Conservation (phyloP, 2,329 filamentous ascomycete genomes). For the Aspergillus sp. region DNA sequence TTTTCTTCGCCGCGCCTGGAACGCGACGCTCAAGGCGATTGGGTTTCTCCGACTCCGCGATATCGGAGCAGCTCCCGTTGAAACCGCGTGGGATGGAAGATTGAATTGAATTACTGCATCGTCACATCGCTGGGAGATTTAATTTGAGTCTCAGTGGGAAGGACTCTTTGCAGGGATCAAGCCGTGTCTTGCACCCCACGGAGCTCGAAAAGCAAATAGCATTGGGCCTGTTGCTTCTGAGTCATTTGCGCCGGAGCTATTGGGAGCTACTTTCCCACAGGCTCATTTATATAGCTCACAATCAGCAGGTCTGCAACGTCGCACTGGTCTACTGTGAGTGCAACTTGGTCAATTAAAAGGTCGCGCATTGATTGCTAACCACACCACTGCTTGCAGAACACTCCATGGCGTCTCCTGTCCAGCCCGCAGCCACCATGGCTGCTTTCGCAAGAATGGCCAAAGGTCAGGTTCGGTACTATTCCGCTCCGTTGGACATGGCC, state of each 20-base stretch:
- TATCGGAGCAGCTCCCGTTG: constrained; percentile 15
- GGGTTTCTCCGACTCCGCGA: constrained; percentile 29
- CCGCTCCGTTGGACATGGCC: constrained; percentile 41
- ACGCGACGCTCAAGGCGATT: constrained; percentile 10
- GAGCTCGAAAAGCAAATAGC: too few species aligned
- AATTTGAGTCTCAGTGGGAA: background rate
- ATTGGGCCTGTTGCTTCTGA: too few species aligned
- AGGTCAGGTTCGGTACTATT: constrained; percentile 40
- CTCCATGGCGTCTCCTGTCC: constrained; percentile 21
- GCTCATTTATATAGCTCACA: too few species aligned
- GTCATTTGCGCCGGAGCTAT: too few species aligned
- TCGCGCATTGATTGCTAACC: background rate
- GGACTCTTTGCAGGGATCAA: background rate
- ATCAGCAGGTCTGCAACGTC: too few species aligned
- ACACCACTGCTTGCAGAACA: background rate
- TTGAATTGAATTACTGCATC: too few species aligned
- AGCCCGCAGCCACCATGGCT: constrained; percentile 27
- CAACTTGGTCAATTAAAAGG: too few species aligned
- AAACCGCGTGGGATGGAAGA: too few species aligned
- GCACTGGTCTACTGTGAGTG: too few species aligned
- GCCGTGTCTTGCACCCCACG: too few species aligned
- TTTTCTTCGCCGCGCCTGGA: constrained; percentile 10
- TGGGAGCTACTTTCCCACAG: too few species aligned
- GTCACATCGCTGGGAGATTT: too few species aligned
- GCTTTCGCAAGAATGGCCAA: constrained; percentile 31